Conservation (phyloP, 2,329 filamentous ascomycete genomes). For the Graphiopsis chlorocephala region DNA sequence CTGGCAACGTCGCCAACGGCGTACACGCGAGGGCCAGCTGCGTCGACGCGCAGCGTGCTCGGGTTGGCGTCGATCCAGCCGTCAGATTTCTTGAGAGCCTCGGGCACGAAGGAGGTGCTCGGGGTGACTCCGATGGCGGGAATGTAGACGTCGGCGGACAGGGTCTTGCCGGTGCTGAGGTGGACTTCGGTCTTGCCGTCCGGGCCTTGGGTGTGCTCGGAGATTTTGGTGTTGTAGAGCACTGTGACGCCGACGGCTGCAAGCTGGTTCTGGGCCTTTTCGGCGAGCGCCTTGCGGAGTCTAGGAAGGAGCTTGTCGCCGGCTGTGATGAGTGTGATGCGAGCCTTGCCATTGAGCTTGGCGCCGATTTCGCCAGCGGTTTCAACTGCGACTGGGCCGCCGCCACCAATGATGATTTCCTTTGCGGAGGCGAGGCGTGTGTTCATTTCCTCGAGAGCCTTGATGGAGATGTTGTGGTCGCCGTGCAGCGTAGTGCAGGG, state of each 20-base stretch:
- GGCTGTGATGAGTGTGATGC: constrained; percentile 48
- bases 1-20: constrained; percentile 47
- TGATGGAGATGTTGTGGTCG: constrained; percentile 31
- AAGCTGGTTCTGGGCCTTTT: constrained; percentile 47
- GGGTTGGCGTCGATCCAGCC: constrained; percentile 51
- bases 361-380: constrained; percentile 38
- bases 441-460: constrained; percentile 34
- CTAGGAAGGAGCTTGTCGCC: constrained; percentile 40
- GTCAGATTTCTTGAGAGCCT: constrained; percentile 40
- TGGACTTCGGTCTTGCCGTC: constrained; percentile 43
- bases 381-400: constrained; percentile 39
- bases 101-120: constrained; percentile 53
- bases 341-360: constrained; percentile 35
- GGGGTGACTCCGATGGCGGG: constrained; percentile 51
- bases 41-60: constrained; percentile 45
- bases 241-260: constrained; percentile 45
- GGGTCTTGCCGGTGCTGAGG: constrained; percentile 46
- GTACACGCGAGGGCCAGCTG: constrained; percentile 47
- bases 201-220: constrained; percentile 28
- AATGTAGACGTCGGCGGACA: constrained; percentile 53
- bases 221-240: constrained; percentile 30
- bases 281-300: constrained; percentile 40
- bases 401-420: constrained; percentile 36
- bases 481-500: constrained; percentile 45
- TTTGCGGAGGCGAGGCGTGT: constrained; percentile 34